phyloP scores from a whole-genome alignment of 352 stramenopile genomes.

The Globisporangium radiosum region DNA sequence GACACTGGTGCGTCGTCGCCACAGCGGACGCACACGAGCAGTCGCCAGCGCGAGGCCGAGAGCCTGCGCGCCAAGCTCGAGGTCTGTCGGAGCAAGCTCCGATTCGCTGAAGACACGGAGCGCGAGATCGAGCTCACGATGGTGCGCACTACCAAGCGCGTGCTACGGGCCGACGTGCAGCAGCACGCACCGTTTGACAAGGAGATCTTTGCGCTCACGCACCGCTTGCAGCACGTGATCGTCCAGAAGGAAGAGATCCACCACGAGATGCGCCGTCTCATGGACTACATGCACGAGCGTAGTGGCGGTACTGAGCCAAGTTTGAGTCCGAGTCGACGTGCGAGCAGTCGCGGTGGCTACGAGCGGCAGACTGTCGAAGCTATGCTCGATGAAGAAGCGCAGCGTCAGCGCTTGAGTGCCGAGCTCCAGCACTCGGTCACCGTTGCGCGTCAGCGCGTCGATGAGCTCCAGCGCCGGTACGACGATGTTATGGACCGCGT shows the following conservation, averaged over 20 bases:
- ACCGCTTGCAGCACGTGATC: slow-evolving; percentile 69
- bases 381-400: slow-evolving; percentile 13
- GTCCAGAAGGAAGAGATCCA: slow-evolving; percentile 74
- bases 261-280: slow-evolving; percentile 59
- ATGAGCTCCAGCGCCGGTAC: slow-evolving; percentile 36
- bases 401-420: slow-evolving; percentile 15
- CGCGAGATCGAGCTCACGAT: slow-evolving; percentile 66
- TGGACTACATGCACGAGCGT: slow-evolving; percentile 26
- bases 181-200: slow-evolving; percentile 52
- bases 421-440: slow-evolving; percentile 29
- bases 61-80: slow-evolving; percentile 43
- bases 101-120: slow-evolving; percentile 57
- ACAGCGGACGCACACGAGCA: background rate
- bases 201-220: slow-evolving; percentile 68
- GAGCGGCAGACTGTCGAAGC: slow-evolving; percentile 13
- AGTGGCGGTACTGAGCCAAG: background rate
- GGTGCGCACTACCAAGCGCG: slow-evolving; percentile 65
- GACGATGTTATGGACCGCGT: slow-evolving; percentile 44
- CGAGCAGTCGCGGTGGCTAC: background rate
- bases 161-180: slow-evolving; percentile 43
- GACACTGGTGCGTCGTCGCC: background rate
- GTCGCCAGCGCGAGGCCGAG: slow-evolving; percentile 33
- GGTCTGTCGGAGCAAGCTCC: slow-evolving; percentile 49
- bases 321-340: background rate
- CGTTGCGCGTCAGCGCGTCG: slow-evolving; percentile 11